Evolutionary conservation across 352 stramenopile genomes (phyloP).

Genomic region (Thraustotheca clavata): DNA sequence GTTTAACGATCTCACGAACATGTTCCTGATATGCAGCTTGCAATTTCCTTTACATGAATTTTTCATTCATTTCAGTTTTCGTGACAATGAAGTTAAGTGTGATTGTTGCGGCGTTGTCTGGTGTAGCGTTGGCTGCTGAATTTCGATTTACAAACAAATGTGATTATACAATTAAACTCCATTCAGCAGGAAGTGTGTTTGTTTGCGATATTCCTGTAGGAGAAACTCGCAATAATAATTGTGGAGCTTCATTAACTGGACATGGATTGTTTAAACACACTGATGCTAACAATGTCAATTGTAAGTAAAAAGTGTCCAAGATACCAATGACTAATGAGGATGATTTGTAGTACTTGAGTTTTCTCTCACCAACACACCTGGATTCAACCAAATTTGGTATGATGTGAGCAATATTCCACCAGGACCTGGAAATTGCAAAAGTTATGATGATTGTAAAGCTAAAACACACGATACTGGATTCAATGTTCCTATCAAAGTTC

Average conservation of each 20-base stretch:
- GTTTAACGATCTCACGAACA: not conserved
- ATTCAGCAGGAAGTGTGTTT: conserved; percentile 6
- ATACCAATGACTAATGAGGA: not conserved
- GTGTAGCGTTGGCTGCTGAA: not conserved
- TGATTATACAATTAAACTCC: conserved; percentile 20
- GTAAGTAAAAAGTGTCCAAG: not conserved
- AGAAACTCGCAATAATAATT: conserved; percentile 7
- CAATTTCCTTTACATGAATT: conserved; percentile 8
- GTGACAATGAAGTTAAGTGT: not conserved
- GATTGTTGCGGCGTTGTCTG: not conserved
- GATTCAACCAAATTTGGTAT: conserved; percentile 33
- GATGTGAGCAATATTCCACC: conserved; percentile 60
- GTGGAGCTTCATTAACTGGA: not conserved
- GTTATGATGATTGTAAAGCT: conserved; percentile 31
- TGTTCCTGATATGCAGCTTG: too few species aligned
- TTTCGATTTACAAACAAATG: conserved; percentile 22
- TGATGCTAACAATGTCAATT: conserved; percentile 10
- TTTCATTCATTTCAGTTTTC: not conserved
- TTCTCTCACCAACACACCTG: conserved; percentile 6
- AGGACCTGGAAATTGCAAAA: conserved; percentile 28
- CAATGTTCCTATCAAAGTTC: conserved; percentile 43
- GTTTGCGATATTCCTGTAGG: conserved; percentile 9
- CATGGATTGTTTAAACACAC: conserved; percentile 19
- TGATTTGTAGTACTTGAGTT: conserved; percentile 13
- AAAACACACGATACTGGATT: conserved; percentile 44